Evolutionary conservation across 1,284 basidiomycete genomes (phyloP).

Genomic region (Heterobasidion parviporum): DNA sequence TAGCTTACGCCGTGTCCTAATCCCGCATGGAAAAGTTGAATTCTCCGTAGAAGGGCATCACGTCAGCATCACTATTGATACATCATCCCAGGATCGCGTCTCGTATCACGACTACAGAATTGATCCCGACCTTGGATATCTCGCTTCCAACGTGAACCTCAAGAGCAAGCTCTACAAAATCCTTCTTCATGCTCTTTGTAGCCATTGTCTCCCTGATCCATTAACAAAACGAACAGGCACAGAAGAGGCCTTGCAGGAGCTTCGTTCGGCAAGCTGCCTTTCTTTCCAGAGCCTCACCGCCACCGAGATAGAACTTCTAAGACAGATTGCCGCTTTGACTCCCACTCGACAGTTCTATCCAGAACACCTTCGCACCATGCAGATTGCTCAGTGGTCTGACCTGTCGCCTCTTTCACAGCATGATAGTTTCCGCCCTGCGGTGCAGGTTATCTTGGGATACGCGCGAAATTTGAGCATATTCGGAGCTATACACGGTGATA

Average conservation of each 20-base stretch:
- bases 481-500: not conserved
- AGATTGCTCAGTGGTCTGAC: constrained; percentile 27
- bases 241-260: constrained; percentile 32
- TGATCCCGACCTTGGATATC: constrained; percentile 28
- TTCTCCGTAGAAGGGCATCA: constrained; percentile 6
- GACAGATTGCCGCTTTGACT: constrained; percentile 24
- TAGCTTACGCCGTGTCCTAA: constrained; percentile 20
- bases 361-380: constrained; percentile 28
- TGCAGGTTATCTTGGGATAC: constrained; percentile 22
- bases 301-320: constrained; percentile 23
- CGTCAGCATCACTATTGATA: constrained; percentile 7
- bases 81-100: not conserved
- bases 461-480: constrained; percentile 16
- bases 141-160: constrained; percentile 25
- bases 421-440: constrained; percentile 18
- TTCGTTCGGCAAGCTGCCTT: constrained; percentile 26
- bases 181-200: constrained; percentile 38
- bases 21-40: constrained; percentile 25
- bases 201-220: constrained; percentile 33
- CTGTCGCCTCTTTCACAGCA: constrained; percentile 24
- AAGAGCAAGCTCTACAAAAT: constrained; percentile 28
- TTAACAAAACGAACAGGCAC: constrained; percentile 36
- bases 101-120: constrained; percentile 25
- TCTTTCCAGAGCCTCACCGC: constrained; percentile 28
- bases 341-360: constrained; percentile 32